These are phyloP conservation scores for Metarhizium album DNA, from an alignment of 2,329 filamentous ascomycete species.

Conservation along the genomic window DNA sequence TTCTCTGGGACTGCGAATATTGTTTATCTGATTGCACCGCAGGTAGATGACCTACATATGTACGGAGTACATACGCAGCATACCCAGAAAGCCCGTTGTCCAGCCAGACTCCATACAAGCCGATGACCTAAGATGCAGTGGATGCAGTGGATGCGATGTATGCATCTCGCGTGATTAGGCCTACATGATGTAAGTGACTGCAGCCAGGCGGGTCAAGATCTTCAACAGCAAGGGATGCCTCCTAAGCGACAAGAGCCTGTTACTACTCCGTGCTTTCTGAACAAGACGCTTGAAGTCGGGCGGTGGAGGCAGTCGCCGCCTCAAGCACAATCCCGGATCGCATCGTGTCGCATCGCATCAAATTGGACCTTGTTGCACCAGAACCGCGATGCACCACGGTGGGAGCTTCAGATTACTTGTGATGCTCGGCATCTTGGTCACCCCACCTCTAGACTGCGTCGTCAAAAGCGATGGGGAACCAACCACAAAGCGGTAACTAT, in stretches of 20 bases:
- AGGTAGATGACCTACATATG: neutral
- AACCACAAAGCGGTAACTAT: neutral
- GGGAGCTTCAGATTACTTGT: neutral
- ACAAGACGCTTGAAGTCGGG: neutral
- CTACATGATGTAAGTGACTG: slow-evolving; percentile 2
- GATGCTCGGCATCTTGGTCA: neutral
- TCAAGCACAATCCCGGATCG: slow-evolving; percentile 1
- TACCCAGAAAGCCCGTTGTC: neutral
- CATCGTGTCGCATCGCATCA: slow-evolving; percentile 4
- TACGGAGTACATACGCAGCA: neutral
- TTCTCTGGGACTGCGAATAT: neutral
- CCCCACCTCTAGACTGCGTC: neutral
- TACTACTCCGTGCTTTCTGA: neutral
- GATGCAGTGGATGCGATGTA: slow-evolving; percentile 7
- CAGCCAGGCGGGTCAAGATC: slow-evolving; percentile 8
- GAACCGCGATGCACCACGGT: neutral
- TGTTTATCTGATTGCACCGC: neutral
- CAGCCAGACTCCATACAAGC: neutral
- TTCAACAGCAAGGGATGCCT: slow-evolving; percentile 1
- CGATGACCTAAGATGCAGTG: slow-evolving; percentile 5
- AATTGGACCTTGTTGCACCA: slow-evolving; percentile 1
- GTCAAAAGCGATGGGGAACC: neutral
- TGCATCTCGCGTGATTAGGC: slow-evolving; percentile 8
- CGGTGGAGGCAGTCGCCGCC: neutral
- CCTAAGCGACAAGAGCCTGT: neutral